A percentile compares a stretch with the other conserved stretches of the same genome.
phyloP scores from a whole-genome alignment of 352 stramenopile genomes.

The Saprolegnia diclina region DNA sequence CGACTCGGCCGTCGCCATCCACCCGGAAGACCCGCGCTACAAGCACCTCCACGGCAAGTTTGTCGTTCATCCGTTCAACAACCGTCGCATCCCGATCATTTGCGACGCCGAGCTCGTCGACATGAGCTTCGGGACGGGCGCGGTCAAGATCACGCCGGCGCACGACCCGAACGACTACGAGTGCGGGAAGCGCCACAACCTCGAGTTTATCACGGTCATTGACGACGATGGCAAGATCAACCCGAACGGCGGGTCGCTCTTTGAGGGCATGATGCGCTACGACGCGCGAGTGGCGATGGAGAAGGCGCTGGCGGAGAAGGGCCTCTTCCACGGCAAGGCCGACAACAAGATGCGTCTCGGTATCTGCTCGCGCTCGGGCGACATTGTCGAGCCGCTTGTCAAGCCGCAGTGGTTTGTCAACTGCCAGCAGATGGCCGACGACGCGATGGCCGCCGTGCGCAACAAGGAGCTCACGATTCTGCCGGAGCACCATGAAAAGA shows the following conservation, averaged over 20 bases:
- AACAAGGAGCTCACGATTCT: conserved; percentile 93
- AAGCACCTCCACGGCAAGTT: conserved; percentile 92
- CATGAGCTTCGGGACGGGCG: conserved; percentile 97
- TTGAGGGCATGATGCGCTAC: conserved; percentile 94
- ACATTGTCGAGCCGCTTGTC: conserved; percentile 98
- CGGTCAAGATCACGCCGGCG: conserved; percentile 96
- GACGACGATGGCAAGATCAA: conserved; percentile 65
- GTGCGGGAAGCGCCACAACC: conserved; percentile 92
- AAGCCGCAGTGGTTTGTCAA: conserved; percentile 99
- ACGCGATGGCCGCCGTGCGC: conserved; percentile 91
- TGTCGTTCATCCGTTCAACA: conserved; percentile 93
- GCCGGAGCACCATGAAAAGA: conserved; percentile 88
- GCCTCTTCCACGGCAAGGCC: conserved; percentile 94
- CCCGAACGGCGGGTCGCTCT: conserved; percentile 67
- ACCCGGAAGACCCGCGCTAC: conserved; percentile 94
- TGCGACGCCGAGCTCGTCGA: conserved; percentile 95
- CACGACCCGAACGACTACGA: conserved; percentile 99
- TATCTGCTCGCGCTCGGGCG: conserved; percentile 95
- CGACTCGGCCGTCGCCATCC: conserved; percentile 96
- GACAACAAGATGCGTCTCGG: conserved; percentile 98
- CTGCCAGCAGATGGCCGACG: conserved; percentile 92
- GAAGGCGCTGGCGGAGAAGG: conserved; percentile 91
- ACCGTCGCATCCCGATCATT: conserved; percentile 91
- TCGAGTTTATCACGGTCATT: conserved; percentile 78
- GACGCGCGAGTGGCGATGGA: conserved; percentile 85